Percentiles rank a stretch among this genome's conserved stretches.
These are phyloP conservation scores for Obelidium mucronatum DNA, from an alignment of 192 early-diverging fungal species.

Conservation along the genomic window DNA sequence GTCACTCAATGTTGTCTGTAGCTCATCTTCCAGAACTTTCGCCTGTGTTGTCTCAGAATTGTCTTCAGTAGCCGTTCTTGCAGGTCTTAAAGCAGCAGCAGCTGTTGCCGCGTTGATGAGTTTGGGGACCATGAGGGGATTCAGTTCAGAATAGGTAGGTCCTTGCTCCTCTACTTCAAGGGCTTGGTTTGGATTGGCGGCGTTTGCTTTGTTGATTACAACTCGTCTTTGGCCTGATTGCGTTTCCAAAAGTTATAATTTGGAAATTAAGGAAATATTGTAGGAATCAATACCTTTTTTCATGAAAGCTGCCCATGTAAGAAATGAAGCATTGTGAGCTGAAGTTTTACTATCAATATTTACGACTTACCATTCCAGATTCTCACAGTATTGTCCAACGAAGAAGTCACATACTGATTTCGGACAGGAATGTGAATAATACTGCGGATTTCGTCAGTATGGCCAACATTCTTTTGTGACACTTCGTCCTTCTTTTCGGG, in stretches of 20 bases:
- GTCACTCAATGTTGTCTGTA: conserved; percentile 47
- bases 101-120: conserved; percentile 30
- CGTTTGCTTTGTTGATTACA: background rate
- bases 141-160: conserved; percentile 46
- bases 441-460: conserved; percentile 60
- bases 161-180: background rate
- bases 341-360: background rate
- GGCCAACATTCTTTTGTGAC: conserved; percentile 66
- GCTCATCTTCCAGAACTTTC: conserved; percentile 49
- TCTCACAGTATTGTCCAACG: conserved; percentile 66
- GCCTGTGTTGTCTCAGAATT: conserved; percentile 21
- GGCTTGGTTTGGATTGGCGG: background rate
- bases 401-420: conserved; percentile 65
- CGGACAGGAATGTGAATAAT: conserved; percentile 62
- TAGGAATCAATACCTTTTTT: conserved; percentile 50
- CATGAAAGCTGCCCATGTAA: conserved; percentile 56
- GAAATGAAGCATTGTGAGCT: too few relatives aligned
- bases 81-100: conserved; percentile 10
- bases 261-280: too few relatives aligned
- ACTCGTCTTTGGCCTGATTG: conserved; percentile 20
- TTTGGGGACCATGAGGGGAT: conserved; percentile 53
- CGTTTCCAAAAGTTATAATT: too few relatives aligned
- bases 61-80: background rate
- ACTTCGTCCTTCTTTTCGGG: conserved; percentile 61
- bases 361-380: conserved; percentile 62